These are phyloP conservation scores for Posidonia oceanica DNA, from an alignment of 116 monocot species.

Conservation along the genomic window DNA sequence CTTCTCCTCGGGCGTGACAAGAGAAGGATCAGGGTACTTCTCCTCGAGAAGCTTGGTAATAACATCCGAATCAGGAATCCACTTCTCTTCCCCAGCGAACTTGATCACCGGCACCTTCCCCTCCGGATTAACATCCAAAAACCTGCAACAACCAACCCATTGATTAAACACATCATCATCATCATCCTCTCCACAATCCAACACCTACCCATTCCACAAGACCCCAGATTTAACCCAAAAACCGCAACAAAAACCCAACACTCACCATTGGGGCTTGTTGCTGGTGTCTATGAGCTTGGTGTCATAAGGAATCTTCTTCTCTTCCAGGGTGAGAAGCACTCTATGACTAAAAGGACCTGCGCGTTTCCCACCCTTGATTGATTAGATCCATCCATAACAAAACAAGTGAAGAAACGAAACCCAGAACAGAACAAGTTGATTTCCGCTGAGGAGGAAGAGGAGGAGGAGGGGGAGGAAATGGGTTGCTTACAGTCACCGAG, in stretches of 20 bases:
- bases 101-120: constrained; percentile 74
- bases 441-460: background rate
- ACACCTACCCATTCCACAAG: background rate
- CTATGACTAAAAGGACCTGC: constrained; percentile 64
- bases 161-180: no score
- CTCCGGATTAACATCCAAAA: constrained; percentile 65
- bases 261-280: constrained; percentile 55
- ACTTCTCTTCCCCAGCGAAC: constrained; percentile 26
- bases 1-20: constrained; percentile 50
- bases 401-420: no score
- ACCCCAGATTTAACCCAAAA: background rate
- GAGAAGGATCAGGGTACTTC: constrained; percentile 60
- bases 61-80: constrained; percentile 79
- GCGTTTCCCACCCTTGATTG: background rate
- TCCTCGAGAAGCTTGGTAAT: constrained; percentile 70
- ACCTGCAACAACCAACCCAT: constrained; percentile 30
- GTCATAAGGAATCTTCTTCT: constrained; percentile 58
- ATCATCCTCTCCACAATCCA: background rate
- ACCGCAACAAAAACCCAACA: background rate
- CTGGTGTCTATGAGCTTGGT: constrained; percentile 41
- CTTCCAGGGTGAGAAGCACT: constrained; percentile 55
- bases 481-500: constrained; percentile 43
- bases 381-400: no score
- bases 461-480: background rate
- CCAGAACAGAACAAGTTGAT: no score